Conservation (phyloP, 78 protist species). For the Anaeramoeba flamelloides region DNA sequence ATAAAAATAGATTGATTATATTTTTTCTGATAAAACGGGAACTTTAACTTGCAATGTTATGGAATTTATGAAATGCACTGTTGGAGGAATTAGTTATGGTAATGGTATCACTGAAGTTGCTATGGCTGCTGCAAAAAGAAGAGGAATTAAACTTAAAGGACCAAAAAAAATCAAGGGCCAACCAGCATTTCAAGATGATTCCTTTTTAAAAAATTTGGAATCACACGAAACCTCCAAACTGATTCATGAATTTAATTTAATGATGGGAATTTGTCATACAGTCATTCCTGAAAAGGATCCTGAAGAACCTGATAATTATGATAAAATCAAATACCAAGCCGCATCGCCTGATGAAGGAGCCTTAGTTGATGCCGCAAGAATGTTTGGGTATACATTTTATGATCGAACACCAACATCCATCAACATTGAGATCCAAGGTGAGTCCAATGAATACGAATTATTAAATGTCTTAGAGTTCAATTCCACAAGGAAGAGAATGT, state of each 20-base stretch:
- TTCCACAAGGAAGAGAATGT: not conserved
- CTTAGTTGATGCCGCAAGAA: too few relatives aligned
- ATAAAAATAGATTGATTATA: constrained; percentile 41
- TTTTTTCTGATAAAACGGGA: constrained; percentile 90
- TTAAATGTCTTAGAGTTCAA: not conserved
- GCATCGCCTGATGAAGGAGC: too few relatives aligned
- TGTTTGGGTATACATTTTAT: constrained; percentile 21
- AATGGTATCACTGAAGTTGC: too few relatives aligned
- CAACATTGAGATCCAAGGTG: constrained; percentile 26
- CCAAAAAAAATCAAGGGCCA: too few relatives aligned
- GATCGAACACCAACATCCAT: not conserved
- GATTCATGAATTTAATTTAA: too few relatives aligned
- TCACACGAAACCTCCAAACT: too few relatives aligned
- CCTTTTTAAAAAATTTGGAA: too few relatives aligned
- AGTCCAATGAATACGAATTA: not conserved
- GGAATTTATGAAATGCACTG: constrained; percentile 22
- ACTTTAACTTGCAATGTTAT: constrained; percentile 82
- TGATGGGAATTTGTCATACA: constrained; percentile 52
- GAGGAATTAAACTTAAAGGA: too few relatives aligned
- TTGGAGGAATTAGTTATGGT: not conserved
- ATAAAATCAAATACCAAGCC: constrained; percentile 29
- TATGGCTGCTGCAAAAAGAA: too few relatives aligned
- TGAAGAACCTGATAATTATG: constrained; percentile 1
- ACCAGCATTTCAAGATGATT: too few relatives aligned
- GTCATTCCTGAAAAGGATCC: constrained; percentile 48